Base-by-base conservation (phyloP, 2,329 filamentous ascomycete genomes). In the Trichoderma asperellum region DNA sequence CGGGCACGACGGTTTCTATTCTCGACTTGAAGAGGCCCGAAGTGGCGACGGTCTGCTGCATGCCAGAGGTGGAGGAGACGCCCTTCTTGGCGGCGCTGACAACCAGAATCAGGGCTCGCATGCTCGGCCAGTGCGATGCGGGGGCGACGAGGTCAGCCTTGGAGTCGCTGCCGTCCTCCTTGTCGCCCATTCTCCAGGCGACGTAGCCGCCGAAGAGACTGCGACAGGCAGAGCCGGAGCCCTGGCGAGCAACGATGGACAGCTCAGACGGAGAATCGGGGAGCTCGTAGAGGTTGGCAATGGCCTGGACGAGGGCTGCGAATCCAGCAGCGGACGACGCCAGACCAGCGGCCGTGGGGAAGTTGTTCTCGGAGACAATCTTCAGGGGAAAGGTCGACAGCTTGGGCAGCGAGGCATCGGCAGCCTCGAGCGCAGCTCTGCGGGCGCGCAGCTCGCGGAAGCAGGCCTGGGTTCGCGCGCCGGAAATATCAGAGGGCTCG, bases 281-380 rank as follows among this genome's bases (percentile, higher is more conserved):
- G 7, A 99, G 89, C 78, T 92, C 86, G 83, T 98, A 99, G 52
- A 99, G 88, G 79, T 98, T 88, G 43, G 96, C 96, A 75, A 99
- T 93, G 73, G 93, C 94, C 70, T 94, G 88, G 24, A 98, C 89
- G 6, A 91, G 82, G 24, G 89, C 89, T 2, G 89, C 89, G 72
- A 91, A 91, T 5, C 89, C 89, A 1, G 89, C 89, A 1, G 89
- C 90, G 0, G 89, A 92, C 21, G 88, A 91, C 4, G 90, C 90
- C 18, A 99, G 89, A 7, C 96, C 96, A 5, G 96, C 96, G 32
- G 96, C 96, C 2, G 96, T 99, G 72, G 96, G 96, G 86, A 99
- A 99, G 87, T 99, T 99, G 87, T 99, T 99, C 84, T 96, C 92
- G 69, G 92, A 96, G 68, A 97, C 94, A 73, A 99, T 91, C 75